Evolutionary conservation across 352 stramenopile species (phyloP).

Genomic region (Globisporangium middletonii): DNA sequence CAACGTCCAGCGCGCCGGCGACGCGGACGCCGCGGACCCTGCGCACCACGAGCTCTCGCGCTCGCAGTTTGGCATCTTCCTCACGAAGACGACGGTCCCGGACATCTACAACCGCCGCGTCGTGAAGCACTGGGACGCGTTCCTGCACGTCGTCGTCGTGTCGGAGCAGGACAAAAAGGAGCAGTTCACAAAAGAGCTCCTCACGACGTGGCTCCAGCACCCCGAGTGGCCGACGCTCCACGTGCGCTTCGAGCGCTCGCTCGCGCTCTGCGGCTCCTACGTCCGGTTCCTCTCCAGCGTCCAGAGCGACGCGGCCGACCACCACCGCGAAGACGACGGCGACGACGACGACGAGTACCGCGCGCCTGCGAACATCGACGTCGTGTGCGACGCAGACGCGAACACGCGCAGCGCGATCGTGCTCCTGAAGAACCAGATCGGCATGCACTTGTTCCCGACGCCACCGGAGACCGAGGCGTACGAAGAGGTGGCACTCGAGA

Average conservation of each 20-base stretch:
- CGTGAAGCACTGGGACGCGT: conserved; percentile 66
- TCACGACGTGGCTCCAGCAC: conserved; percentile 49
- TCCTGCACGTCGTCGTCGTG: conserved; percentile 60
- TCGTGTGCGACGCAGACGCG: conserved; percentile 36
- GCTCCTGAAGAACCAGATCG: conserved; percentile 54
- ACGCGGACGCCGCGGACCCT: conserved; percentile 6
- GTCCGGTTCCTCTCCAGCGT: conserved; percentile 26
- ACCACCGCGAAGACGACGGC: too few relatives aligned
- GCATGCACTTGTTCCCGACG: conserved; percentile 60
- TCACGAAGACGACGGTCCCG: conserved; percentile 48
- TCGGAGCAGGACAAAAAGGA: conserved; percentile 42
- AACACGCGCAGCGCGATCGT: conserved; percentile 40
- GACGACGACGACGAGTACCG: too few relatives aligned
- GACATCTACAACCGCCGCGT: conserved; percentile 59
- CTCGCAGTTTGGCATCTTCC: conserved; percentile 54
- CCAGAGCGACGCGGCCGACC: conserved; percentile 15
- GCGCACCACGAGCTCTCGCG: conserved; percentile 25
- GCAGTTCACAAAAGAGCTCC: conserved; percentile 62
- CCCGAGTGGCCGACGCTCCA: conserved; percentile 57
- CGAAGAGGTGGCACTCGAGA: conserved; percentile 54
- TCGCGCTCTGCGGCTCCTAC: conserved; percentile 45
- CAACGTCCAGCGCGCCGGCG: not conserved
- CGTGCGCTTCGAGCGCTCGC: conserved; percentile 46
- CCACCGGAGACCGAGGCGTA: conserved; percentile 46
- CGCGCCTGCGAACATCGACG: conserved; percentile 39